Evolutionary conservation across 2,329 filamentous ascomycete species (phyloP).

Genomic region (Akanthomyces uredinophilus): DNA sequence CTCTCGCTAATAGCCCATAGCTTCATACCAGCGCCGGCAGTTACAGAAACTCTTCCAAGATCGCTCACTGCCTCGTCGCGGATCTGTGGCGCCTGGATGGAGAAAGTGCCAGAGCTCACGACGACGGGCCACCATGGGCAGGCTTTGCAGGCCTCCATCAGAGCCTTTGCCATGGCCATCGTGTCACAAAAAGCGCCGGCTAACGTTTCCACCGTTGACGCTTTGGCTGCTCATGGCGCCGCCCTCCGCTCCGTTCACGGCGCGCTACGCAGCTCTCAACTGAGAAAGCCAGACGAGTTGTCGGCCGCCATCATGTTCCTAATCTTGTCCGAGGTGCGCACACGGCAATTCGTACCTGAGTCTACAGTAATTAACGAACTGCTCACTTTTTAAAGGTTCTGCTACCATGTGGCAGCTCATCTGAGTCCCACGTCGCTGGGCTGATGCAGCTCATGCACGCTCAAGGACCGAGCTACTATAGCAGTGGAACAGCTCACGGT

Average conservation of each 20-base stretch:
- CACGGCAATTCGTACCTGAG: too few species aligned
- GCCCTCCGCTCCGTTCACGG: neutral
- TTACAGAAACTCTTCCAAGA: neutral
- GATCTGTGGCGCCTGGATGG: constrained; percentile 37
- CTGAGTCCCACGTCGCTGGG: constrained; percentile 30
- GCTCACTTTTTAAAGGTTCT: neutral
- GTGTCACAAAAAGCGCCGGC: constrained; percentile 17
- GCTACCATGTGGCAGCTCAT: constrained; percentile 20
- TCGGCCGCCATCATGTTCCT: constrained; percentile 33
- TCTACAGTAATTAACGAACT: neutral
- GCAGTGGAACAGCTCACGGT: constrained; percentile 29
- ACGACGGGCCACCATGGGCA: constrained; percentile 17
- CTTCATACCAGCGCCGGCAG: neutral
- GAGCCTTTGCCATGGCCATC: constrained; percentile 29
- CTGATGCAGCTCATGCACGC: constrained; percentile 30
- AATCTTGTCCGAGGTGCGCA: constrained; percentile 23
- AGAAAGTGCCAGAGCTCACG: constrained; percentile 30
- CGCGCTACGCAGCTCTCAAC: constrained; percentile 21
- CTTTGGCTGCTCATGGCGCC: neutral
- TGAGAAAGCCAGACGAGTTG: constrained; percentile 23
- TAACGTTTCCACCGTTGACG: neutral
- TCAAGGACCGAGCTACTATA: constrained; percentile 26
- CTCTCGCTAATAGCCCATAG: neutral
- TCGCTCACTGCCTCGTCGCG: constrained; percentile 26
- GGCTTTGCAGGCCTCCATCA: constrained; percentile 27